These are phyloP conservation scores for Phytopythium oedochilum DNA, from an alignment of 352 stramenopile species.

Conservation along the genomic window DNA sequence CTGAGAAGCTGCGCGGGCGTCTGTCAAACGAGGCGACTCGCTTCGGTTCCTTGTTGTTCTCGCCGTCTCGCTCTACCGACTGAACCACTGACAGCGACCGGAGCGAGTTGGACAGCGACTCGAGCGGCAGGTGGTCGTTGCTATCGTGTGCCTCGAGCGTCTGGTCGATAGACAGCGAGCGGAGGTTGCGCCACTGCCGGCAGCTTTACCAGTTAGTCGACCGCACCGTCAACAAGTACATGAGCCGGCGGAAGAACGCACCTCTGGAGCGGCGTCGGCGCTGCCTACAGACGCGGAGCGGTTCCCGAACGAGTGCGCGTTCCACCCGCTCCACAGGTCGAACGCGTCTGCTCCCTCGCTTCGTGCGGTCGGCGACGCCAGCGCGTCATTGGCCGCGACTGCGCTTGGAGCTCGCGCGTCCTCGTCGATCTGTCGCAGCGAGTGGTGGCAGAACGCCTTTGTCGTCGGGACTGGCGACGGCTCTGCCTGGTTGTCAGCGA, in stretches of 20 bases:
- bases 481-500: neutral
- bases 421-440: neutral
- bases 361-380: neutral
- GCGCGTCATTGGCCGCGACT: neutral
- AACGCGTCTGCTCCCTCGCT: conserved; percentile 11
- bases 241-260: neutral
- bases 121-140: conserved; percentile 23
- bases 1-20: conserved; percentile 58
- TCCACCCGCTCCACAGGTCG: conserved; percentile 38
- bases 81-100: conserved; percentile 33
- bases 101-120: conserved; percentile 36
- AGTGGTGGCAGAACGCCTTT: neutral
- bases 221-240: neutral
- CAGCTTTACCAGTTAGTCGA: neutral
- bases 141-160: conserved; percentile 5
- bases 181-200: conserved; percentile 25
- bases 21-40: neutral
- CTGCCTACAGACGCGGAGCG: conserved; percentile 19
- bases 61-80: neutral
- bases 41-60: neutral
- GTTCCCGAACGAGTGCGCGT: conserved; percentile 24
- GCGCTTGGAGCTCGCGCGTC: neutral
- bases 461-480: neutral
- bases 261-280: conserved; percentile 5
- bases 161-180: conserved; percentile 35